Conservation (phyloP, 75 land plant genomes). For the Picea glauca region DNA sequence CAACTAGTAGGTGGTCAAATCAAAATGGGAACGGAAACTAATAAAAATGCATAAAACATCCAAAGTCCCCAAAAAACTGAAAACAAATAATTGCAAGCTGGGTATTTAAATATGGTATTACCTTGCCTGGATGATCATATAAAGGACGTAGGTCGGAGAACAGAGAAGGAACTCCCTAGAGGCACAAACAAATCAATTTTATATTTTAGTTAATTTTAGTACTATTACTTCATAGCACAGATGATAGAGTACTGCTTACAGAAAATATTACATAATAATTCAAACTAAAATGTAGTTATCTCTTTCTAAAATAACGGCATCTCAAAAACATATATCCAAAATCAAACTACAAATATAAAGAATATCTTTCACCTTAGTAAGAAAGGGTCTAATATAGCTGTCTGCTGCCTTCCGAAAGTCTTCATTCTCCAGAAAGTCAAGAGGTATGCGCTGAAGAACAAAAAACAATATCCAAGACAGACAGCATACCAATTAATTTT, state of each 20-base stretch:
- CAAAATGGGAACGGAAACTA: neutral
- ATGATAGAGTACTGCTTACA: neutral
- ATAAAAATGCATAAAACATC: neutral
- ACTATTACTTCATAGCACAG: neutral
- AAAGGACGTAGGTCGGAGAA: slow-evolving; percentile 90
- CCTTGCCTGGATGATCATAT: slow-evolving; percentile 86
- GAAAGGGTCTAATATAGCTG: slow-evolving; percentile 71
- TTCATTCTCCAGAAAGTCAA: slow-evolving; percentile 81
- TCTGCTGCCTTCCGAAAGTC: slow-evolving; percentile 73
- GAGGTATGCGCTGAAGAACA: slow-evolving; percentile 83
- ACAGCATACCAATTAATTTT: neutral
- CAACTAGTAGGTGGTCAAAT: neutral
- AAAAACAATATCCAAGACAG: slow-evolving; percentile 17
- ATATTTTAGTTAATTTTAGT: neutral
- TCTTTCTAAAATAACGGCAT: neutral
- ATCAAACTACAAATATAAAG: neutral
- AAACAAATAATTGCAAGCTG: neutral
- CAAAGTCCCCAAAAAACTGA: neutral
- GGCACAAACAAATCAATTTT: slow-evolving; percentile 2
- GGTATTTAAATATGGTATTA: slow-evolving; percentile 10
- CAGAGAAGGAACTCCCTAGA: slow-evolving; percentile 95
- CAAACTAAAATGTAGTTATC: slow-evolving; percentile 1
- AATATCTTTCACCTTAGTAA: slow-evolving; percentile 64
- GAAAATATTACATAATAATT: neutral
- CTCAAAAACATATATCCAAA: neutral